Evolutionary conservation across 1,284 basidiomycete genomes (phyloP).

Genomic region (Pseudomicrostroma phylloplanum): DNA sequence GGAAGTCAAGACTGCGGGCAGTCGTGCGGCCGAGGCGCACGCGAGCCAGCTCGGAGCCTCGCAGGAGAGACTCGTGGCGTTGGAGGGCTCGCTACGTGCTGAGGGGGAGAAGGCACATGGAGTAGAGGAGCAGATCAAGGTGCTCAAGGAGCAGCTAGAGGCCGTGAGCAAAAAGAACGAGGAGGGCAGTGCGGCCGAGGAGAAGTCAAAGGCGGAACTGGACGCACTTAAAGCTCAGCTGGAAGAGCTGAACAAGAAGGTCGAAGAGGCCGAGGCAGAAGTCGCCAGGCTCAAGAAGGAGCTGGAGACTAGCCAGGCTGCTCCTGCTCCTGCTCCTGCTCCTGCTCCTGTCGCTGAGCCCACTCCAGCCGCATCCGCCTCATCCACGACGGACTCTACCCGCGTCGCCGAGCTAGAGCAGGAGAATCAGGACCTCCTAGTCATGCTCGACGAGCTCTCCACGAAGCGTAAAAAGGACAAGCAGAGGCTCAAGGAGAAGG

Average conservation of each 20-base stretch:
- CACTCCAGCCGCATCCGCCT: neutral
- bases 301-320: neutral
- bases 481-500: conserved; percentile 63
- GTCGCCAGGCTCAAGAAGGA: conserved; percentile 10
- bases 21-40: neutral
- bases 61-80: neutral
- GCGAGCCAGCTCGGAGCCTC: neutral
- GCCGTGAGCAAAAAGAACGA: conserved; percentile 11
- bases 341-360: neutral
- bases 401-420: conserved; percentile 67
- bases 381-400: neutral
- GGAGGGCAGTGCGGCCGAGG: conserved; percentile 8
- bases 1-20: too few species aligned
- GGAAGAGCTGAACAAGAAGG: conserved; percentile 12
- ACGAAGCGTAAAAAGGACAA: conserved; percentile 80
- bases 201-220: neutral
- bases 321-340: too few species aligned
- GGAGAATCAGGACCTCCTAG: conserved; percentile 88
- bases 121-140: conserved; percentile 10
- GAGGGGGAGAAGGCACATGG: conserved; percentile 5
- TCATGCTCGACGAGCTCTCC: conserved; percentile 84
- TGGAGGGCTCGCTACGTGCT: neutral
- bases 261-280: conserved; percentile 9
- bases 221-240: neutral
- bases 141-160: neutral